Conservation (phyloP, 495 filamentous ascomycete genomes). For the Penicillium lagena region DNA sequence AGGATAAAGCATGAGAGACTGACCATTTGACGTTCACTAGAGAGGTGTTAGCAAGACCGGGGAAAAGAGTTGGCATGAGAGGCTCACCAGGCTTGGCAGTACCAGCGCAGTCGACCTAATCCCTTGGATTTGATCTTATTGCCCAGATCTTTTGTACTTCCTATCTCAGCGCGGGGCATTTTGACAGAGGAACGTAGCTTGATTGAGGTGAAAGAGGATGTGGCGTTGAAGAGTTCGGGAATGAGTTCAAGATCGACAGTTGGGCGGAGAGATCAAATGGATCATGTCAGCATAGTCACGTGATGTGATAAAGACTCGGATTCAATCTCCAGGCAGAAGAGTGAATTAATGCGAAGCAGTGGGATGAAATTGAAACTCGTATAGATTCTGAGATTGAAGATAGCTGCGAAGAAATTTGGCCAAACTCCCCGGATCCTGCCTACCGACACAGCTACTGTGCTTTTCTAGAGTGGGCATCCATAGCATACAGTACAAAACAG, state of each 20-base stretch:
- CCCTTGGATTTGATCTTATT: slow-evolving; percentile 70
- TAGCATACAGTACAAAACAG: slow-evolving; percentile 18
- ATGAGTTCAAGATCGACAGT: too few relatives aligned
- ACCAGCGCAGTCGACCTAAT: slow-evolving; percentile 52
- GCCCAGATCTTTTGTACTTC: slow-evolving; percentile 74
- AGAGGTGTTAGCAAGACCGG: background rate
- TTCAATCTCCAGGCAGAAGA: too few relatives aligned
- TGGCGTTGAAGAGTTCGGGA: too few relatives aligned
- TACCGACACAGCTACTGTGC: slow-evolving; percentile 14
- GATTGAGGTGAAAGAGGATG: background rate
- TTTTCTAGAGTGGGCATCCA: slow-evolving; percentile 14
- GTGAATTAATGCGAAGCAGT: too few relatives aligned
- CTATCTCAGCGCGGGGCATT: slow-evolving; percentile 94
- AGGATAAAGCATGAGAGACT: too few relatives aligned
- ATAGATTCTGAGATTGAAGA: background rate
- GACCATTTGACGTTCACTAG: slow-evolving; percentile 15
- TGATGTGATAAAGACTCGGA: too few relatives aligned
- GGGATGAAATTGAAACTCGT: background rate
- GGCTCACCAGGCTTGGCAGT: slow-evolving; percentile 37
- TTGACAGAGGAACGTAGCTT: slow-evolving; percentile 18
- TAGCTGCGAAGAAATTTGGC: background rate
- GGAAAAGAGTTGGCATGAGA: too few relatives aligned
- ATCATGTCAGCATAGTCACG: too few relatives aligned
- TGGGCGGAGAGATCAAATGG: too few relatives aligned
- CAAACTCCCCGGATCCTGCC: slow-evolving; percentile 21